Evolutionary conservation across 2,329 filamentous ascomycete species (phyloP).

Genomic region (Penicillium hesseltinei): DNA sequence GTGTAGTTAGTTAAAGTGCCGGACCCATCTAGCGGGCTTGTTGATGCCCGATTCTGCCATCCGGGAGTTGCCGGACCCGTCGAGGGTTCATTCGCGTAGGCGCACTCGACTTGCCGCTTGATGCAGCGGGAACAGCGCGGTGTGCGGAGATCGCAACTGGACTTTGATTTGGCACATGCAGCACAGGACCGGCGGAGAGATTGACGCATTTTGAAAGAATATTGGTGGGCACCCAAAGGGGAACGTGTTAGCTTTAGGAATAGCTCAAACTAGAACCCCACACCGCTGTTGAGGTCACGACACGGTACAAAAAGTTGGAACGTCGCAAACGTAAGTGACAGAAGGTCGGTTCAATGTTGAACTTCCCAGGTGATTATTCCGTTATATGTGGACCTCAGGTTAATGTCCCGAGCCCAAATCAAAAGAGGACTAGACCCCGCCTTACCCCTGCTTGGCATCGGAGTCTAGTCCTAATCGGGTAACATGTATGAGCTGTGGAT

Average conservation of each 20-base stretch:
- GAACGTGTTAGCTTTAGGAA: background rate
- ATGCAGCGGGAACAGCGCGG: constrained; percentile 57
- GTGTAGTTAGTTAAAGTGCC: constrained; percentile 26
- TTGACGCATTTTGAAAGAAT: constrained; percentile 47
- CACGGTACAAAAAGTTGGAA: background rate
- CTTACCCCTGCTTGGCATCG: constrained; percentile 8
- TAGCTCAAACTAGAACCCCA: background rate
- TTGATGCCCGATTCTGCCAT: constrained; percentile 6
- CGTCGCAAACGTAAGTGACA: background rate
- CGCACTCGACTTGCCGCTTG: constrained; percentile 49
- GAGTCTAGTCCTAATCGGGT: constrained; percentile 27
- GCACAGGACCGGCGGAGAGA: constrained; percentile 59
- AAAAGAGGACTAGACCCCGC: constrained; percentile 28
- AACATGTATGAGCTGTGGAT: background rate
- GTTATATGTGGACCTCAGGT: background rate
- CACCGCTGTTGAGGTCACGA: background rate
- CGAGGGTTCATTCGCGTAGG: constrained; percentile 56
- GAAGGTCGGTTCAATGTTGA: background rate
- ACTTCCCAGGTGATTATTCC: background rate
- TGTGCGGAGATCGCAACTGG: constrained; percentile 55
- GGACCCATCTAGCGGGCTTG: constrained; percentile 2
- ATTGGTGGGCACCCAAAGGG: background rate
- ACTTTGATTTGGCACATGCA: constrained; percentile 56
- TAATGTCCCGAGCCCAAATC: constrained; percentile 2
- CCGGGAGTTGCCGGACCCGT: constrained; percentile 26